phyloP scores from a whole-genome alignment of 2,329 filamentous ascomycete genomes.

The Apiospora aurea region DNA sequence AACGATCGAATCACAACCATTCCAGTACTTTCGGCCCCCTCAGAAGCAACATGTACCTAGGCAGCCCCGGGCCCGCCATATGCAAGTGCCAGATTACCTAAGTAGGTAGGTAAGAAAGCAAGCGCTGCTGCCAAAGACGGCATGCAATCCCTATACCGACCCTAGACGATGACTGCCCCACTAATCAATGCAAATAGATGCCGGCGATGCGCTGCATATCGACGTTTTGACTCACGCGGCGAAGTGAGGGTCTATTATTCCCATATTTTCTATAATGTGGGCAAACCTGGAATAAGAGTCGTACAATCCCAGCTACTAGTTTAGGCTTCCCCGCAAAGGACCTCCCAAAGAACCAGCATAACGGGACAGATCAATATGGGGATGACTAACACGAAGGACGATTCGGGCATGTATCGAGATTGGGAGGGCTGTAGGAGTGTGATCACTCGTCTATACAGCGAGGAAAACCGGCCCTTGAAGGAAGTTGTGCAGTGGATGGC shows the following conservation, averaged over 20 bases:
- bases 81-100: neutral
- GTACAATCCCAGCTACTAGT: neutral
- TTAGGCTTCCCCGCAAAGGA: neutral
- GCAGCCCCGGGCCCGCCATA: neutral
- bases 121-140: neutral
- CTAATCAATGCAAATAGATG: conserved; percentile 5
- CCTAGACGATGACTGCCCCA: neutral
- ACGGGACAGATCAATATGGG: neutral
- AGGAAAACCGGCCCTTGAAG: conserved; percentile 15
- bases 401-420: neutral
- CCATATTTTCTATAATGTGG: neutral
- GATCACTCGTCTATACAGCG: conserved; percentile 18
- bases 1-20: neutral
- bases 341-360: neutral
- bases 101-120: neutral
- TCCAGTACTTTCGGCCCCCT: neutral
- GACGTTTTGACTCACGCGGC: neutral
- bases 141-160: neutral
- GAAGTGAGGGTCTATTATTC: neutral
- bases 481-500: conserved; percentile 18
- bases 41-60: neutral
- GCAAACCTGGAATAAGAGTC: neutral
- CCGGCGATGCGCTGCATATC: neutral
- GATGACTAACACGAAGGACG: neutral
- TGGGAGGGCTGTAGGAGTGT: conserved; percentile 12